Base-by-base conservation (phyloP, 352 stramenopile genomes). In the Phytophthora sojae region DNA sequence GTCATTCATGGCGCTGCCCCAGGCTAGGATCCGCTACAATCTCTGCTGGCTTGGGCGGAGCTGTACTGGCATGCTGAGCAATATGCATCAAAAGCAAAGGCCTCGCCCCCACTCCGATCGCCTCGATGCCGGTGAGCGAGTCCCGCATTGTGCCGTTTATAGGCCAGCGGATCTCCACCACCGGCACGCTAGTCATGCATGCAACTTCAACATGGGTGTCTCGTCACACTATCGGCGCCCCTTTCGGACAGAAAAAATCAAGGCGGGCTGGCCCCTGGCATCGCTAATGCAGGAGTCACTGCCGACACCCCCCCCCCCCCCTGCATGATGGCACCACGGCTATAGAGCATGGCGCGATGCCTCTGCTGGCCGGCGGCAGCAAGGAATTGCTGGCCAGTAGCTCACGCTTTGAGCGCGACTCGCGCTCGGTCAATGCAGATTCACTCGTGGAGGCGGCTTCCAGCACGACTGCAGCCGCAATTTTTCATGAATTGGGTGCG, bases 401-500 rank as follows among this genome's bases (percentile, higher is more conserved):
- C 17, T 19, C 8, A 7, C 25, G 19, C 19, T 52, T 52, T 52
- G 1, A 52, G 15, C 6, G 19, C 8, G 45, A 26, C 4, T 26
- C 45, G 8, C 45, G 19, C 8, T 26, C 8, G 8, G 7, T 15
- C 7, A 9, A 17, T n/a, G 23, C 23, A 37, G 14, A 30, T 56
- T 56, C 50, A 8, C 6, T 37, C 6, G 30, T 35, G 7, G 30
- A 35, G 1, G 23, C 23, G 45, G 17, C 11, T 4, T 11, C n/a
- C 6, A 52, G 19, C 9, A 15, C n/a, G 45, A 6, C 8, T 6
- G 42, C 7, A 50, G 17, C 42, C 32, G 17, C 12, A 69, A 57
- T 69, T 57, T 69, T 69, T 69, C 39, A 12, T 3, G 42, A 57
- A 57, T 21, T 70, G 63, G 63, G 53, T 70, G 63, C 63, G 25